These are phyloP conservation scores for Pyricularia sp. DNA, from an alignment of 2,329 filamentous ascomycete species.

Conservation along the genomic window DNA sequence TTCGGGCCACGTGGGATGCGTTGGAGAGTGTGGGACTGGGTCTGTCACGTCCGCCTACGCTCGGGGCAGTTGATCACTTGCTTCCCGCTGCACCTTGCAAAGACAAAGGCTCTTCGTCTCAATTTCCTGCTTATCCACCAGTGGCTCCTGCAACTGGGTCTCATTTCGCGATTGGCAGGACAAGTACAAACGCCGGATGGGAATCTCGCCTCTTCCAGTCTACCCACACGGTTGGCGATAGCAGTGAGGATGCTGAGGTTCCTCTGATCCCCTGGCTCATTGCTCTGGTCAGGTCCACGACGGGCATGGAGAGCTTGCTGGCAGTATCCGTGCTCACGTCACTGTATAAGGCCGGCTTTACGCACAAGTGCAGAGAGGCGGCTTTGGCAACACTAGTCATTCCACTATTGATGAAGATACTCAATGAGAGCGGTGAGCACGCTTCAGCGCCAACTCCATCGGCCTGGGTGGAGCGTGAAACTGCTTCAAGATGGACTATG, in stretches of 20 bases:
- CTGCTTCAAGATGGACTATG: conserved; percentile 38
- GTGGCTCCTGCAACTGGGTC: neutral
- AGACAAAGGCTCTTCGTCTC: conserved; percentile 19
- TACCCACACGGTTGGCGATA: conserved; percentile 19
- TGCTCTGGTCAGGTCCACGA: conserved; percentile 46
- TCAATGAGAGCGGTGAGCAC: conserved; percentile 30
- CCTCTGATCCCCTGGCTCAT: conserved; percentile 68
- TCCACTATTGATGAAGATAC: conserved; percentile 58
- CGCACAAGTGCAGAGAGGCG: conserved; percentile 53
- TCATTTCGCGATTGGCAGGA: conserved; percentile 13
- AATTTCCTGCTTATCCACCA: conserved; percentile 29
- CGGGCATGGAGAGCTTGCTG: conserved; percentile 53
- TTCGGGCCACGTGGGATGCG: conserved; percentile 39
- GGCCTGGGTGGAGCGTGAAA: conserved; percentile 25
- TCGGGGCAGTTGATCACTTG: conserved; percentile 55
- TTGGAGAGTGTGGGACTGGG: conserved; percentile 43
- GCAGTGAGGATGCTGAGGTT: conserved; percentile 55
- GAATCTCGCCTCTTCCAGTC: conserved; percentile 21
- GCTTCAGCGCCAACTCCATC: neutral
- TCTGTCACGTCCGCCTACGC: conserved; percentile 31
- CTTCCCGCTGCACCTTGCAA: conserved; percentile 45
- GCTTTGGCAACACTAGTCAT: conserved; percentile 59
- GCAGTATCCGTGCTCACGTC: conserved; percentile 61
- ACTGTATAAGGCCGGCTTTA: conserved; percentile 59
- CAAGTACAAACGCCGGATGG: conserved; percentile 18